Conservation (phyloP, 441 rosid species). For the Gossypium gossypioides region DNA sequence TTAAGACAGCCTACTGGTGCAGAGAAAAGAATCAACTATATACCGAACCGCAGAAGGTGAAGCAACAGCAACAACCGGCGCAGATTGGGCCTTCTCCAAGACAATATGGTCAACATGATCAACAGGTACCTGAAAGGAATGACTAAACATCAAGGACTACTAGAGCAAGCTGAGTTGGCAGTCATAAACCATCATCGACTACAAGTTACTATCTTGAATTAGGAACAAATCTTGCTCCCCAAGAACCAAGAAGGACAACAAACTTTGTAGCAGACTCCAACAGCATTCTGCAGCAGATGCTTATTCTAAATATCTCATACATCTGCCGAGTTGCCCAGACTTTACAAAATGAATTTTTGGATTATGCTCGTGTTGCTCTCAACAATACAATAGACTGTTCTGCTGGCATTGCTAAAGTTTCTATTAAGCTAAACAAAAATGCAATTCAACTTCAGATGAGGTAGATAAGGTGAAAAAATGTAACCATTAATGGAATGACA, state of each 20-base stretch:
- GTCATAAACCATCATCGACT: background rate
- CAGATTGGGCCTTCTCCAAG: slow-evolving; percentile 54
- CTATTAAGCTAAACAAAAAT: background rate
- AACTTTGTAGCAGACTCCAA: background rate
- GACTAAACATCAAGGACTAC: slow-evolving; percentile 13
- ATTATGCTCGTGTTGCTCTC: background rate
- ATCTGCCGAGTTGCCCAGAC: background rate
- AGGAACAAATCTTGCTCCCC: background rate
- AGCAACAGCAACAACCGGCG: slow-evolving; percentile 77
- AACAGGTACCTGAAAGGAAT: slow-evolving; percentile 52
- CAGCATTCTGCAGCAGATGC: background rate
- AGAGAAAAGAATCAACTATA: slow-evolving; percentile 12
- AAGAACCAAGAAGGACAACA: background rate
- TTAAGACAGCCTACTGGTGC: background rate
- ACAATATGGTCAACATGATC: slow-evolving; percentile 49
- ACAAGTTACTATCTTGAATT: slow-evolving; percentile 1
- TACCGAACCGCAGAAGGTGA: slow-evolving; percentile 85
- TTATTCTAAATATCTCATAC: background rate
- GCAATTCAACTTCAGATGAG: background rate
- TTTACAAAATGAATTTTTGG: slow-evolving; percentile 4
- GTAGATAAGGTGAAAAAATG: slow-evolving; percentile 1
- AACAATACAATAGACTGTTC: background rate
- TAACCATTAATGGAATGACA: background rate
- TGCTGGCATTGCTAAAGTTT: background rate
- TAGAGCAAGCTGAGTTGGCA: background rate